Conservation (phyloP, 371 early-diverging fungal genomes). For the Circinella umbellata region DNA sequence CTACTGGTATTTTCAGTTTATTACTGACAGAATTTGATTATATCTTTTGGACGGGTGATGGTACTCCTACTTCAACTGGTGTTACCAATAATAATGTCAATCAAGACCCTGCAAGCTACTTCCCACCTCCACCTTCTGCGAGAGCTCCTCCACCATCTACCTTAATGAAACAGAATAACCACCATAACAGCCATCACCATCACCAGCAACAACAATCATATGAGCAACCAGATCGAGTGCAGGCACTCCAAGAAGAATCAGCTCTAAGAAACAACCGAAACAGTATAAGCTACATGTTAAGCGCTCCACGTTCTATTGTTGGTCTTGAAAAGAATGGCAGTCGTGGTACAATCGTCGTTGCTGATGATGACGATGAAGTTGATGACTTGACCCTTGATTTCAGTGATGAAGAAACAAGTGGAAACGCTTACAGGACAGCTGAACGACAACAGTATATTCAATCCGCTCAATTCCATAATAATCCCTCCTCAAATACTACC, state of each 20-base stretch:
- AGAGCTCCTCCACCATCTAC: neutral
- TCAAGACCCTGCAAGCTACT: neutral
- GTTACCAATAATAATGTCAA: no score
- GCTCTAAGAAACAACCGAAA: constrained; percentile 52
- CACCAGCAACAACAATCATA: constrained; percentile 11
- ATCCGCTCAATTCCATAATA: constrained; percentile 2
- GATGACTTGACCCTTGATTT: constrained; percentile 8
- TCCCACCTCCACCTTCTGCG: constrained; percentile 1
- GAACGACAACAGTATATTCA: constrained; percentile 16
- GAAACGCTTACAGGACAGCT: constrained; percentile 2
- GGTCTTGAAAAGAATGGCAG: constrained; percentile 52
- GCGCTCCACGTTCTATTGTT: constrained; percentile 56
- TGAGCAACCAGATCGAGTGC: neutral
- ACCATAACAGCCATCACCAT: neutral
- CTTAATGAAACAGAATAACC: neutral
- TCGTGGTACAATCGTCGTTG: neutral
- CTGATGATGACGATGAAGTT: constrained; percentile 11
- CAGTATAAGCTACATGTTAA: constrained; percentile 54
- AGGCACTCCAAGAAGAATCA: constrained; percentile 33
- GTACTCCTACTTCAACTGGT: neutral
- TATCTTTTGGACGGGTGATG: constrained; percentile 47
- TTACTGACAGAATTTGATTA: constrained; percentile 66
- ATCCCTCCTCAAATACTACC: neutral
- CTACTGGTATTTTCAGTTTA: constrained; percentile 64
- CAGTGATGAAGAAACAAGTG: neutral